These are phyloP conservation scores for Stevia rebaudiana DNA, from an alignment of 140 eudicot genomes.

Conservation along the genomic window DNA sequence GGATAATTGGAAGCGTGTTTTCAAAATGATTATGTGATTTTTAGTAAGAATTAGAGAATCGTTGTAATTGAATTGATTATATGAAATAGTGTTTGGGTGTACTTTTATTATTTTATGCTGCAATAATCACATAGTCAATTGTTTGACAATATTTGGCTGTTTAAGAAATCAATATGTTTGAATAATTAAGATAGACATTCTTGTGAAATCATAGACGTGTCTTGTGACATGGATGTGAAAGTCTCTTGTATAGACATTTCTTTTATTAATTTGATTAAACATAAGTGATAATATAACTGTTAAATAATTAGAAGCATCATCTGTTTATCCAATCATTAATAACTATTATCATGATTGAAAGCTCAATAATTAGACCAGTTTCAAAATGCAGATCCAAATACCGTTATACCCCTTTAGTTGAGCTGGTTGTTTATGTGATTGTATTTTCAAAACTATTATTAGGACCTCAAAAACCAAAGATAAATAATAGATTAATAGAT, in stretches of 20 bases:
- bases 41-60: background rate
- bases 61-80: background rate
- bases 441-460: background rate
- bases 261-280: background rate
- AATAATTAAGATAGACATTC: background rate
- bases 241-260: background rate
- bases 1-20: background rate
- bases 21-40: background rate
- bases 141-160: too few species aligned
- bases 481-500: background rate
- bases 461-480: background rate
- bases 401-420: background rate
- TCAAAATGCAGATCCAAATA: background rate
- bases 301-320: background rate
- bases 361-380: background rate
- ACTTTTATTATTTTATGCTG: background rate
- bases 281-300: background rate
- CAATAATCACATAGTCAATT: background rate
- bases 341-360: background rate
- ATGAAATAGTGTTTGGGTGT: background rate
- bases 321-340: background rate
- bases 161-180: background rate
- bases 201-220: background rate
- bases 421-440: background rate
- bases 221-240: background rate